Base-by-base conservation (phyloP, 2,329 filamentous ascomycete species). In the Ophiostoma ips region DNA sequence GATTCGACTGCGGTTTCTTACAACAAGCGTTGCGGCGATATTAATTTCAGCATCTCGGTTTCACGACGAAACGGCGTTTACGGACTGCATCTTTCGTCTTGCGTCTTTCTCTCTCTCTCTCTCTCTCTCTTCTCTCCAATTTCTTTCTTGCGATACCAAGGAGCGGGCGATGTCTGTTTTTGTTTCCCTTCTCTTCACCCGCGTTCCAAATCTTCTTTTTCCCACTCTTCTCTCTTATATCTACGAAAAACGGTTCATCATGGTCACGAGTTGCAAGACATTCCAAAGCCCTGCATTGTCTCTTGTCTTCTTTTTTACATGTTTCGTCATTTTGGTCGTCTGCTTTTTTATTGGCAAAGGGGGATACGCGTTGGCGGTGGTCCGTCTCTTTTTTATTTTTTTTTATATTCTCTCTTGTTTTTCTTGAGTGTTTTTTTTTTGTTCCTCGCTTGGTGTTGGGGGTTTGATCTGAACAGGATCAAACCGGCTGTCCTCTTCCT, bases 181-280 rank as follows among this genome's bases (percentile, higher is more conserved):
- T 54, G 55, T 56, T 38, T 55, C 60, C 46, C 49, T 60, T 67
- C 66, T 67, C 64, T 68, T 68, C 7, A 10, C 16, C 10, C 24
- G 4, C 38, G 11, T 43, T 24, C 30, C 12, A 12, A 21, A 12
- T 43, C 40, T 30, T 30, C 28, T 24, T 18, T 30, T 5, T 30
- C 15, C n/a, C n/a, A n/a, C n/a, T n/a, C n/a, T n/a, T n/a, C n/a
- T n/a, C 15, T 30, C 13, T 43, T 8, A 28, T 28, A 28, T 28
- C 24, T 28, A 28, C 24, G 24, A 66, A 65, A 64, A 38, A 64
- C 66, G 64, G 64, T 64, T 68, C 64, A 66, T 69, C 64, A 72
- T 66, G 70, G 69, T 59, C 64, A 73, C 70, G 67, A 70, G 67
- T 61, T 64, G 62, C 65, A 64, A 63, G 66, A 28, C 24, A 28